phyloP scores from a whole-genome alignment of 2,329 filamentous ascomycete genomes.

The Aspergillus quadrilineatus region DNA sequence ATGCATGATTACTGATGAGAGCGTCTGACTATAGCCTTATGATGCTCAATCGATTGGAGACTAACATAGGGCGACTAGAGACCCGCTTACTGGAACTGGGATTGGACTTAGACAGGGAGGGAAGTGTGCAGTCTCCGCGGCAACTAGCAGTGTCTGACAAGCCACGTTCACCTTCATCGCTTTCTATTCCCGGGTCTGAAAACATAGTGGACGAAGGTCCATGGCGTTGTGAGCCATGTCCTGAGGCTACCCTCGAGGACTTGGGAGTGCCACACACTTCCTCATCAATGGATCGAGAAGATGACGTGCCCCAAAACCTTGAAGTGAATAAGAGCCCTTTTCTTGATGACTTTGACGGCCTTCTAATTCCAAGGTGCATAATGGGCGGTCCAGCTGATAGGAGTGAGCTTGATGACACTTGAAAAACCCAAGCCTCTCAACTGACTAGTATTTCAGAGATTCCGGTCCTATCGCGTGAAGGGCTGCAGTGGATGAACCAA shows the following conservation, averaged over 20 bases:
- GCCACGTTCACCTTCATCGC: neutral
- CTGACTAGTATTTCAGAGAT: constrained; percentile 10
- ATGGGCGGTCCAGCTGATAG: constrained; percentile 6
- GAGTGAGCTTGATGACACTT: constrained; percentile 3
- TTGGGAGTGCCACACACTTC: neutral
- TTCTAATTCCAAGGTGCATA: constrained; percentile 17
- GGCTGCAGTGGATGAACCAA: constrained; percentile 17
- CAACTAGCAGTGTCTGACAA: neutral
- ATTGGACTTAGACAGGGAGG: constrained; percentile 5
- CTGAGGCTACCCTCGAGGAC: neutral
- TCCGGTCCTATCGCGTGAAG: constrained; percentile 13
- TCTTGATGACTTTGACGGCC: neutral
- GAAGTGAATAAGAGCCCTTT: neutral
- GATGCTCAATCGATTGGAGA: constrained; percentile 21
- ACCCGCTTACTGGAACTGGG: constrained; percentile 15
- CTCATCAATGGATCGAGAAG: neutral
- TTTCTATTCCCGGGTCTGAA: neutral
- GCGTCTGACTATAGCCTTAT: constrained; percentile 9
- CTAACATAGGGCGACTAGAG: constrained; percentile 19
- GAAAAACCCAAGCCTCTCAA: neutral
- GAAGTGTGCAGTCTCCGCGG: neutral
- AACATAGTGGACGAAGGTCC: neutral
- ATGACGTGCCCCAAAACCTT: neutral
- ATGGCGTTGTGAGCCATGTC: neutral
- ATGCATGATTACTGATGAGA: neutral